These are phyloP conservation scores for Beauveria caledonica DNA, from an alignment of 2,329 filamentous ascomycete species.

Conservation along the genomic window DNA sequence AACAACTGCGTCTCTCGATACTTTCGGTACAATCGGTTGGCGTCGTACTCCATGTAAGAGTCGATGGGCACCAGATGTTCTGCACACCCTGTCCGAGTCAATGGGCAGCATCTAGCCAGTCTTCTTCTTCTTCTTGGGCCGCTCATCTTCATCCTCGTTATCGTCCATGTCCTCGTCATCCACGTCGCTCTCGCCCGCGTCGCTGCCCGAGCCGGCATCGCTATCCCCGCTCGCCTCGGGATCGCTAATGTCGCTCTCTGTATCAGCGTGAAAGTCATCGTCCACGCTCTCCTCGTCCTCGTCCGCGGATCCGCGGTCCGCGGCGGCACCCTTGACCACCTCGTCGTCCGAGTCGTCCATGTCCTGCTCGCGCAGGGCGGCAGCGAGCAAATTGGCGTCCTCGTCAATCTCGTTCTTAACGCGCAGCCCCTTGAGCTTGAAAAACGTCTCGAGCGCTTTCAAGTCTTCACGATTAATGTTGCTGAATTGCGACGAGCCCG, in stretches of 20 bases:
- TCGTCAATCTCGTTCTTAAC: constrained; percentile 99
- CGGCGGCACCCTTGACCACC: constrained; percentile 52
- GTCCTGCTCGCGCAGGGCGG: constrained; percentile 74
- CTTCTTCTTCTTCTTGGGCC: constrained; percentile 44
- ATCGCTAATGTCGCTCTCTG: constrained; percentile 91
- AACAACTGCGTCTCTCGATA: neutral
- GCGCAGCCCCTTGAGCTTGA: constrained; percentile 88
- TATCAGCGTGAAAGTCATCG: constrained; percentile 90
- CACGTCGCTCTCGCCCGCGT: constrained; percentile 40
- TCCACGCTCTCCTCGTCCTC: constrained; percentile 94
- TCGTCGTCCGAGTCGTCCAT: constrained; percentile 81
- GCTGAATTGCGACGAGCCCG: constrained; percentile 88
- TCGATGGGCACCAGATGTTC: neutral
- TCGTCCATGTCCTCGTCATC: constrained; percentile 37
- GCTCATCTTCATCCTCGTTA: constrained; percentile 35
- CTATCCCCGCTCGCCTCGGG: constrained; percentile 85
- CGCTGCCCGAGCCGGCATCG: constrained; percentile 49
- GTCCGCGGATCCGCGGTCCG: constrained; percentile 83
- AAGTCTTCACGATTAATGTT: constrained; percentile 99
- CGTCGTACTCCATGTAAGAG: no score
- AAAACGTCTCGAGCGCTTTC: constrained; percentile 92
- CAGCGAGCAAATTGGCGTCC: constrained; percentile 72
- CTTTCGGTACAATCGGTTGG: no score
- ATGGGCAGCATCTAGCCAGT: constrained; percentile 19
- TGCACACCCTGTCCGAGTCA: neutral